phyloP scores from a whole-genome alignment of 805 yeast genomes.

The Metschnikowia henanensis region DNA sequence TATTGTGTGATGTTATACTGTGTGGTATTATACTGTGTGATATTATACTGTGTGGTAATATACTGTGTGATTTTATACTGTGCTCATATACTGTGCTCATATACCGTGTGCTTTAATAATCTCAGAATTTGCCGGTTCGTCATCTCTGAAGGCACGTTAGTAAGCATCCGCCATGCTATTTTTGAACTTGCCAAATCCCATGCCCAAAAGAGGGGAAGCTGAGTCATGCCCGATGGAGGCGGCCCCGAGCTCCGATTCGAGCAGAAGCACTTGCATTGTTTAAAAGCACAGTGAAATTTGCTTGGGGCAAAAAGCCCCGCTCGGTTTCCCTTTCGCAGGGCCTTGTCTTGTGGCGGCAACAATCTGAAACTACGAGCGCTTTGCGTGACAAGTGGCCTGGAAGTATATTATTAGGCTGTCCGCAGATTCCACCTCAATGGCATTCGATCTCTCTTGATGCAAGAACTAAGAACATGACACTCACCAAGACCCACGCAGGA shows the following conservation, averaged over 20 bases:
- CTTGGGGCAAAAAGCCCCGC: neutral
- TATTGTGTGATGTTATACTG: no score
- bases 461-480: no score
- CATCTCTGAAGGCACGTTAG: no score
- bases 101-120: no score
- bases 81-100: no score
- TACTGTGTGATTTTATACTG: no score
- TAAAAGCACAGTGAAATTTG: neutral
- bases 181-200: neutral
- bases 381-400: neutral
- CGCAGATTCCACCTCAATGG: neutral
- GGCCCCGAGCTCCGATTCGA: conserved; percentile 8
- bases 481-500: no score
- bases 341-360: neutral
- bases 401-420: neutral
- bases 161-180: no score
- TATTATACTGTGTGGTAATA: no score
- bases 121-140: no score
- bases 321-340: neutral
- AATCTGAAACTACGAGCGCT: neutral
- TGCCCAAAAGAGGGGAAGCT: neutral
- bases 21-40: no score
- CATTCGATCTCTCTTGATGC: neutral
- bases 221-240: conserved; percentile 4
- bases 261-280: conserved; percentile 3